A percentile compares a stretch with the other conserved stretches of the same genome.
phyloP scores from a whole-genome alignment of 306 rosid genomes.

The Medicago truncatula region DNA sequence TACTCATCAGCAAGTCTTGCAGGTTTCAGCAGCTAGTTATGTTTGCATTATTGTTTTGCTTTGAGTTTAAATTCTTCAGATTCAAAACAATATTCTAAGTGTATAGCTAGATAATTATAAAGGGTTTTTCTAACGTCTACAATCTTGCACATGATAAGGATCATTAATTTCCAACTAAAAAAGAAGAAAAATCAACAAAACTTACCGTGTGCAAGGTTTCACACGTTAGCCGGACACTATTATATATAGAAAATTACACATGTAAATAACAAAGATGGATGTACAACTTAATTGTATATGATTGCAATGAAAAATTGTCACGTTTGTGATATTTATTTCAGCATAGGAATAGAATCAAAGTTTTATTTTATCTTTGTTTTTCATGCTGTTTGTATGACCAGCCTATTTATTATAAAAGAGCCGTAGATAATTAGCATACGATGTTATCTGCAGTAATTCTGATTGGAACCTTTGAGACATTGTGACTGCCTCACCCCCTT shows the following conservation, averaged over 20 bases:
- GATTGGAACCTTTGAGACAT: not conserved
- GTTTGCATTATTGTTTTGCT: conserved; percentile 11
- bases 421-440: not conserved
- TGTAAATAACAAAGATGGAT: conserved; percentile 33
- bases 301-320: conserved; percentile 30
- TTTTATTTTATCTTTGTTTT: not conserved
- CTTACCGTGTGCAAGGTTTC: not conserved
- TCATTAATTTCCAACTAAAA: not conserved
- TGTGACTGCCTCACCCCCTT: not conserved
- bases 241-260: conserved; percentile 36
- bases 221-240: not conserved
- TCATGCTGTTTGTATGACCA: not conserved
- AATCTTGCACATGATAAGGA: not conserved
- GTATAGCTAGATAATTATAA: conserved; percentile 43
- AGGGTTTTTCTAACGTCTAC: not conserved
- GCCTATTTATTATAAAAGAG: not conserved
- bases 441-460: not conserved
- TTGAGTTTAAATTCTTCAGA: conserved; percentile 32
- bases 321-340: conserved; percentile 3
- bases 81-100: conserved; percentile 22
- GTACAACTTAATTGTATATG: conserved; percentile 31
- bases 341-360: not conserved
- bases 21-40: conserved; percentile 31
- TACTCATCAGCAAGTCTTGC: conserved; percentile 28
- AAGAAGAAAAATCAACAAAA: not conserved